Base-by-base conservation (phyloP, 371 early-diverging fungal species). In the Rhizopus delemar region DNA sequence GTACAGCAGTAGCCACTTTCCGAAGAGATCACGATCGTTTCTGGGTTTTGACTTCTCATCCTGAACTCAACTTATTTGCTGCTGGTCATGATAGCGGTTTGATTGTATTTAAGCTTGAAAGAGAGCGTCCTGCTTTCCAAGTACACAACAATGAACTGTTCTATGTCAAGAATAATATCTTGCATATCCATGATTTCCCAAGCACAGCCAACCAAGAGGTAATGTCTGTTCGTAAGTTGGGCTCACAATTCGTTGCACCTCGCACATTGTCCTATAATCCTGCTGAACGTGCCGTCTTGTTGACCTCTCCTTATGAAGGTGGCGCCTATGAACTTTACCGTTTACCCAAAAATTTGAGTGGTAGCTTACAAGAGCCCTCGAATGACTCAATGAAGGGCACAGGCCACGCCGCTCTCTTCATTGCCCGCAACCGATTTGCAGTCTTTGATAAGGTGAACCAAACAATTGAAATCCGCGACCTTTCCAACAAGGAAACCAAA, bases 21-120 rank as follows among this genome's bases (percentile, higher is more conserved):
- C 86, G 94, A 51, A 87, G 97, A 53, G 96, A 97, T 67, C 92
- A 94, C 63, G 98, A 96, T 77, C 91, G 98, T 50, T 98, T 96
- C 84, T 99, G 99, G 99, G 92, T 93, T 46, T 66, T 99, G 52
- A 89, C 93, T 0, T 88, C 94, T 33, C 97, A 99, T 69, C 97
- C 98, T 3, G 93, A 94, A 69, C 82, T 96, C 49, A 95, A 93
- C 73, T 72, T 96, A 49, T 94, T 98, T 82, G 99, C 97, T 50
- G 97, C 97, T 31, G 97, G 95, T 54, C 99, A 99, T 70, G 99
- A 99, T 75, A 91, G 87, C 59, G 99, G 99, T 54, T 80, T 99
- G 61, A 89, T 96, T 61, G 95, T 99, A 28, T 99, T 98, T 76
- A 96, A 97, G 71, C 83, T 98, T 29, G 97, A 97, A 71, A 84